phyloP scores from a whole-genome alignment of 73 alveolate genomes.

The Strombidium stylifer region DNA sequence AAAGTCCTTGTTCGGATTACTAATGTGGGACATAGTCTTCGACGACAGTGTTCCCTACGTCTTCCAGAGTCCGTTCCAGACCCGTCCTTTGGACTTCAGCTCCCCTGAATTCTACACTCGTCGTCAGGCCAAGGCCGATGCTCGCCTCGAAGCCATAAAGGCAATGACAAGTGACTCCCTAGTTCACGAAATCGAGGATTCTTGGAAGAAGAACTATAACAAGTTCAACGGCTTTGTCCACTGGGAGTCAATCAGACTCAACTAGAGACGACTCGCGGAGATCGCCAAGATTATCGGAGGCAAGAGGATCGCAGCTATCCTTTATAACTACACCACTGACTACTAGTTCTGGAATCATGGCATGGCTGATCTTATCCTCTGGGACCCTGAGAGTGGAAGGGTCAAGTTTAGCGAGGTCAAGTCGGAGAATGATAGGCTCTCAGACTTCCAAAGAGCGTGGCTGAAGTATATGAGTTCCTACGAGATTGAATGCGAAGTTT shows the following conservation, averaged over 20 bases:
- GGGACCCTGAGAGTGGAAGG: conserved; percentile 69
- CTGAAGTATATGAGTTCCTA: conserved; percentile 24
- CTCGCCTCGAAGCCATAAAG: conserved; percentile 36
- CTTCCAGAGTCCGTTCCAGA: conserved; percentile 78
- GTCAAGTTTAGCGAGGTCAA: conserved; percentile 87
- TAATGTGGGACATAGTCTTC: conserved; percentile 85
- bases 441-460: conserved; percentile 90
- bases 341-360: conserved; percentile 82
- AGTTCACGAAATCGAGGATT: conserved; percentile 24
- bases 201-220: conserved; percentile 61
- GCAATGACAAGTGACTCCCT: conserved; percentile 42
- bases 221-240: conserved; percentile 65
- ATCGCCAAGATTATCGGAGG: conserved; percentile 50
- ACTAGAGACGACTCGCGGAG: conserved; percentile 25
- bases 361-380: conserved; percentile 88
- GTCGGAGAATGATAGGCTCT: conserved; percentile 81
- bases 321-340: conserved; percentile 59
- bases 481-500: conserved; percentile 53
- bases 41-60: conserved; percentile 76
- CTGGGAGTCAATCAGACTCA: conserved; percentile 70
- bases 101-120: conserved; percentile 76
- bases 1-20: conserved; percentile 68
- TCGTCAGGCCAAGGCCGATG: conserved; percentile 62
- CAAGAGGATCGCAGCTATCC: conserved; percentile 3
- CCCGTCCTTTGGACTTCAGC: conserved; percentile 82